Evolutionary conservation across 345 rosid species (phyloP).

Genomic region (Firmiana major): DNA sequence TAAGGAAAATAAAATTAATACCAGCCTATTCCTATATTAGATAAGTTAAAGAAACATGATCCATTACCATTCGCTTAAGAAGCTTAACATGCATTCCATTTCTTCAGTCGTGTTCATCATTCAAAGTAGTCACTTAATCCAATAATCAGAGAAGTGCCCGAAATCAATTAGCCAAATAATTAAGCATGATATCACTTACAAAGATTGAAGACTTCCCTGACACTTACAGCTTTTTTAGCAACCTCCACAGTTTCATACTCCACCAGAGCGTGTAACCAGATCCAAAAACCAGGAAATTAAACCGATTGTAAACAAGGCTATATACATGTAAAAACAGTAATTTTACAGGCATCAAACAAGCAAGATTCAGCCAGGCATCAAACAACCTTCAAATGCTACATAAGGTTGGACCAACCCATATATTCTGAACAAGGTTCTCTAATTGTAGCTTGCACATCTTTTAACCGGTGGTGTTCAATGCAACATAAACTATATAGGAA

Average conservation of each 20-base stretch:
- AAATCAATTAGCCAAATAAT: background rate
- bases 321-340: background rate
- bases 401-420: background rate
- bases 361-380: background rate
- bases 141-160: conserved; percentile 15
- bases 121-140: conserved; percentile 68
- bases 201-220: background rate
- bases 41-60: background rate
- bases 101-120: conserved; percentile 87
- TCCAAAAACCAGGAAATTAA: conserved; percentile 10
- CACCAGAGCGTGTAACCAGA: conserved; percentile 80
- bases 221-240: conserved; percentile 88
- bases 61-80: conserved; percentile 58
- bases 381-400: background rate
- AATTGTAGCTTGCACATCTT: background rate
- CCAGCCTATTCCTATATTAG: background rate
- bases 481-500: background rate
- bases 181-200: conserved; percentile 8
- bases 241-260: conserved; percentile 80
- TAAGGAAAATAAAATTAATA: conserved; percentile 11
- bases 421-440: background rate
- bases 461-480: background rate
- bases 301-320: background rate
- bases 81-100: conserved; percentile 85
- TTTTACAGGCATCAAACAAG: background rate